Base-by-base conservation (phyloP, 1,284 basidiomycete species). In the Wallemia hederae region DNA sequence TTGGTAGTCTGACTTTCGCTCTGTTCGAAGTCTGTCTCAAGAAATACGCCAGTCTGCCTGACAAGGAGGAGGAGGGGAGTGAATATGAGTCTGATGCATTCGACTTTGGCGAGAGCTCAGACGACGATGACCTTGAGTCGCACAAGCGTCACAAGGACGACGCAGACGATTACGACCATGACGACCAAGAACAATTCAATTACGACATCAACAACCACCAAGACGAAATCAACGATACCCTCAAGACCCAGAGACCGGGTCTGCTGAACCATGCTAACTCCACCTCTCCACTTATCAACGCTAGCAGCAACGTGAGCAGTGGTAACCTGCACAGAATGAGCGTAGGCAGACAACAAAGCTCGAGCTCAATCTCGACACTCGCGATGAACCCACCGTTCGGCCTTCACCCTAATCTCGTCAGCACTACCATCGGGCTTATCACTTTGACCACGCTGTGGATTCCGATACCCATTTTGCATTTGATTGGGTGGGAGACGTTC, bases 381-480 rank as follows among this genome's bases (percentile, higher is more conserved):
- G 70, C 11, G 74, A 75, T 55, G 66, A 64, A 33, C 65, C 69
- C 24, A 81, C 79, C 65, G 72, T 74, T 27, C 55, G 58, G 14
- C 39, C 59, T 9, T 33, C 55, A 27, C 1, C 19, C 24, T 29
- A 87, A 86, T 66, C 66, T 82, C 49, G 66, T 87, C 61, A 85
- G 82, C 1, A 77, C 79, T 5, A 68, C 74, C 25, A 79, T 85
- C 27, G 83, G 85, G 1, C 62, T 83, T 2, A 74, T 74, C 62
- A 88, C 85, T 0, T 66, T 81, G 22, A 27, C 75, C 24, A 63
- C 80, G 3, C 72, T 87, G n/a, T 83, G 82, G 81, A 72, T 83
- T 24, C 66, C 80, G 3, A 70, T 87, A 24, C 83, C 82, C 2
- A 63, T 86, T 59, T 72, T 86, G 19, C 78, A 87, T 66, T 75